Percentiles rank a stretch among this genome's conserved stretches.
These are phyloP conservation scores for Flammula alnicola DNA, from an alignment of 1,284 basidiomycete genomes.

Conservation along the genomic window DNA sequence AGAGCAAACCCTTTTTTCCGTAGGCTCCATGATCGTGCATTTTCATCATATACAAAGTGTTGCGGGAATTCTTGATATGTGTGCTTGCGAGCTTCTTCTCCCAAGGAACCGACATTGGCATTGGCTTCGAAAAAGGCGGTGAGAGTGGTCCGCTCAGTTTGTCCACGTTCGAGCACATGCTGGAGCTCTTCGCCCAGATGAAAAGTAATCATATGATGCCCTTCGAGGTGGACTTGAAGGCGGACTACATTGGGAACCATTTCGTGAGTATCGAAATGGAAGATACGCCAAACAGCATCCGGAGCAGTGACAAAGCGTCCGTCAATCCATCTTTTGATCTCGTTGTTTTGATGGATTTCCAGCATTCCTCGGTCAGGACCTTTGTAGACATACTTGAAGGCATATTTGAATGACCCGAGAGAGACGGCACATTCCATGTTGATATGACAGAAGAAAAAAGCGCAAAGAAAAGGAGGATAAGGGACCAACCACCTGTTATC, in stretches of 20 bases:
- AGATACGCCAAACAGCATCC: slow-evolving; percentile 31
- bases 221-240: slow-evolving; percentile 40
- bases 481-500: slow-evolving; percentile 42
- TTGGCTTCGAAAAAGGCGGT: slow-evolving; percentile 45
- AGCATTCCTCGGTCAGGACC: slow-evolving; percentile 42
- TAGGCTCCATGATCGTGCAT: slow-evolving; percentile 16
- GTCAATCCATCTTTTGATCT: slow-evolving; percentile 41
- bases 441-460: slow-evolving; percentile 48
- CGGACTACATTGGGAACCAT: slow-evolving; percentile 37
- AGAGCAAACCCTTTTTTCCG: slow-evolving; percentile 26
- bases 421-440: slow-evolving; percentile 42
- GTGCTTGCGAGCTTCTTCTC: slow-evolving; percentile 23
- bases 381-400: slow-evolving; percentile 18
- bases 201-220: slow-evolving; percentile 39
- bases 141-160: slow-evolving; percentile 30
- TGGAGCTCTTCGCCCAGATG: slow-evolving; percentile 30
- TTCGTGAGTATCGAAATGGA: slow-evolving; percentile 38
- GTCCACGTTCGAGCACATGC: slow-evolving; percentile 27
- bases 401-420: slow-evolving; percentile 42
- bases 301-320: slow-evolving; percentile 38
- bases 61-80: slow-evolving; percentile 44
- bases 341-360: slow-evolving; percentile 35
- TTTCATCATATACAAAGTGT: slow-evolving; percentile 30
- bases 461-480: slow-evolving; percentile 34
- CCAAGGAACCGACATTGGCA: slow-evolving; percentile 15